Evolutionary conservation across 768 basidiomycete genomes (phyloP).

Genomic region (Russula sp.): DNA sequence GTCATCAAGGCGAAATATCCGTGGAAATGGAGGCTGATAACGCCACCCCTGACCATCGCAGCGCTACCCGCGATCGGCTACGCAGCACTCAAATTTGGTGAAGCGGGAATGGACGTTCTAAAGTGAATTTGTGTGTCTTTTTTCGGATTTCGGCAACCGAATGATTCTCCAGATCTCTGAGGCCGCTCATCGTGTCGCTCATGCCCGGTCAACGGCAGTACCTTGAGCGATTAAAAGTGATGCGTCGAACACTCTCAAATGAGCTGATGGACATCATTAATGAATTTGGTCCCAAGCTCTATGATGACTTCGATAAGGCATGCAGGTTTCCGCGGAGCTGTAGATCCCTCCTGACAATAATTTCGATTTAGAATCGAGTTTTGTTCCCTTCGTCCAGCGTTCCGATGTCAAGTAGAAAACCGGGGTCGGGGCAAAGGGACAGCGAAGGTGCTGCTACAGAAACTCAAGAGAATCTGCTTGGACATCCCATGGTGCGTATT

Average conservation of each 20-base stretch:
- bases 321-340: conserved; percentile 23
- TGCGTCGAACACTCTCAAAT: conserved; percentile 70
- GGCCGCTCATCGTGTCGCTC: conserved; percentile 81
- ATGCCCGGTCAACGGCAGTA: conserved; percentile 84
- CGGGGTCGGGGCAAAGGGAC: conserved; percentile 73
- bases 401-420: conserved; percentile 69
- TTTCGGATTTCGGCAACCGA: conserved; percentile 19
- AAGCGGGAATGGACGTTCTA: conserved; percentile 94
- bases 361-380: conserved; percentile 46
- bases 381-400: conserved; percentile 75
- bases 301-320: conserved; percentile 83
- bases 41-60: conserved; percentile 70
- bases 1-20: conserved; percentile 65
- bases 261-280: conserved; percentile 82
- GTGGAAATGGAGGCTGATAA: conserved; percentile 59
- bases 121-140: conserved; percentile 57
- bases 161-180: conserved; percentile 63
- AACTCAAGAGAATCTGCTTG: conserved; percentile 75
- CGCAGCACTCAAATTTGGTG: conserved; percentile 92
- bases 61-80: conserved; percentile 84
- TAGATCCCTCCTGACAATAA: conserved; percentile 8
- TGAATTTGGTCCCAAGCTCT: conserved; percentile 83
- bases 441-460: conserved; percentile 73
- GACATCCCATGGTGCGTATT: conserved; percentile 77
- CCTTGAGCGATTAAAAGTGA: conserved; percentile 69